Evolutionary conservation across 2,329 filamentous ascomycete genomes (phyloP).

Genomic region (Dothideomycetes sp.): DNA sequence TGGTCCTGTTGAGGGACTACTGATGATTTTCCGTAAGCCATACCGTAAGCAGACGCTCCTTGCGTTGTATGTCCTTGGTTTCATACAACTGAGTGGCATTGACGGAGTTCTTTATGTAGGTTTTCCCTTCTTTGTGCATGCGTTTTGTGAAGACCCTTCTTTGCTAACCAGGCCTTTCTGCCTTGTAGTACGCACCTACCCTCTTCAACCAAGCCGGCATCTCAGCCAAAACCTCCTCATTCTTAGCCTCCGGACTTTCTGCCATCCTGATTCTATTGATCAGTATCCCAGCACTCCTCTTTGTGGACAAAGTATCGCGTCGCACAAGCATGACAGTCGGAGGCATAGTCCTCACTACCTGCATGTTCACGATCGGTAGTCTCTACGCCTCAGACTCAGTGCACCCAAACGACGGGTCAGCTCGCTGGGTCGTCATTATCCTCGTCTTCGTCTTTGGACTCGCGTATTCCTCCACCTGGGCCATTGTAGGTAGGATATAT

Average conservation of each 20-base stretch:
- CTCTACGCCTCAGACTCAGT: slow-evolving; percentile 37
- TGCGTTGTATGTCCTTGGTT: slow-evolving; percentile 48
- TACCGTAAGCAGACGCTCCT: slow-evolving; percentile 40
- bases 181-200: slow-evolving; percentile 46
- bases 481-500: slow-evolving; percentile 48
- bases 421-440: slow-evolving; percentile 42
- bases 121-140: slow-evolving; percentile 10
- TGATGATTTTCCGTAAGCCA: slow-evolving; percentile 19
- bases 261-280: slow-evolving; percentile 46
- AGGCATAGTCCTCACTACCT: slow-evolving; percentile 41
- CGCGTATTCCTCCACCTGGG: slow-evolving; percentile 42
- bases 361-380: slow-evolving; percentile 46
- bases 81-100: slow-evolving; percentile 54
- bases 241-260: slow-evolving; percentile 51
- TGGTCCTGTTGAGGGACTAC: slow-evolving; percentile 17
- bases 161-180: background rate
- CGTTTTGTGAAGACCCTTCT: too few relatives aligned
- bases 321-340: slow-evolving; percentile 45
- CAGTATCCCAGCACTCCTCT: slow-evolving; percentile 45
- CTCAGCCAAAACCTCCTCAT: slow-evolving; percentile 41
- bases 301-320: slow-evolving; percentile 48
- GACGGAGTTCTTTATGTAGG: slow-evolving; percentile 53
- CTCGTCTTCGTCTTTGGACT: slow-evolving; percentile 41
- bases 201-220: slow-evolving; percentile 50
- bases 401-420: slow-evolving; percentile 17